Evolutionary conservation across 2,329 filamentous ascomycete genomes (phyloP), one percentile per base, ranked within the genome.

Genomic region (Hypocrella siamensis): DNA sequence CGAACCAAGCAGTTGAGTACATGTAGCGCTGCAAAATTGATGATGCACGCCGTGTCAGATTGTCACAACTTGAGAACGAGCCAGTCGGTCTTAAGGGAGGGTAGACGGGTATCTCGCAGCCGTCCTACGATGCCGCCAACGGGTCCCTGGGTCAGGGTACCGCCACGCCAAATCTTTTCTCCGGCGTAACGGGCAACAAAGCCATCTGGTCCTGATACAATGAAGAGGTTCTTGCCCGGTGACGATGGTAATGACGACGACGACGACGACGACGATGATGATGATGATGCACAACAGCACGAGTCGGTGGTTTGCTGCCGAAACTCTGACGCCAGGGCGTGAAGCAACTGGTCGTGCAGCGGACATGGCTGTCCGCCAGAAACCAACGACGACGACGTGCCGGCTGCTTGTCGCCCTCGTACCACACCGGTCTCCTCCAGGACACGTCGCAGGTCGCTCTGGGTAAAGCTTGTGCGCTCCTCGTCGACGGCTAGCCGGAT

Each of bases 191-290:
- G 69, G 27, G 70, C 67, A 25, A 96, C 67, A 54, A 96, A 96
- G 1, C 90, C 88, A 33, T 93, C 83, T 0, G 90, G 88, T 0
- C 90, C 90, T 1, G 85, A 93, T 2, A 96, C 70, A 34, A 93
- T 63, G n/a, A 94, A 60, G 15, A 93, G 51, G 37, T 75, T 75
- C 39, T 67, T 70, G 1, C 69, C 64, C 1, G 54, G 45, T 5
- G n/a, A n/a, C n/a, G n/a, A n/a, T n/a, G n/a, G n/a, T n/a, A n/a
- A n/a, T n/a, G n/a, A n/a, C n/a, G n/a, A n/a, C n/a, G n/a, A n/a
- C n/a, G n/a, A n/a, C n/a, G n/a, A n/a, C n/a, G n/a, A n/a, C n/a
- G n/a, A n/a, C n/a, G n/a, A n/a, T n/a, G n/a, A n/a, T n/a, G 40
- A 29, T 1, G 32, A 35, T 8, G 40, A 29, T 2, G 39, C 38